Evolutionary conservation across 306 rosid species (phyloP).

Genomic region (Delonix regia): DNA sequence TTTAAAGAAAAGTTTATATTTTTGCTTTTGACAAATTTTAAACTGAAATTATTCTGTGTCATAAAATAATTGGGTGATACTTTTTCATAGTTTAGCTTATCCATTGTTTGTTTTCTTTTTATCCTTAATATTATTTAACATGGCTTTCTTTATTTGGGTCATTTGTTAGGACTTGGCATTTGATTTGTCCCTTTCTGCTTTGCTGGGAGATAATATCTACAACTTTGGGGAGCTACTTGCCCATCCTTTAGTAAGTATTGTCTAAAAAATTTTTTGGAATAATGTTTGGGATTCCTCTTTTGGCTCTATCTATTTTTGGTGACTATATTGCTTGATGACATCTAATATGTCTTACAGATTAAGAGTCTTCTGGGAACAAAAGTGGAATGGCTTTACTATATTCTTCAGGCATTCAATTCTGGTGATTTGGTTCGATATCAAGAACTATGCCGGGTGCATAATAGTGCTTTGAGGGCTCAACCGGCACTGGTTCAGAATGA

Average conservation of each 20-base stretch:
- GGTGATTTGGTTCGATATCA: slow-evolving; percentile 91
- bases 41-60: neutral
- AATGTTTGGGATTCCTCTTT: neutral
- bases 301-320: neutral
- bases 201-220: slow-evolving; percentile 95
- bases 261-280: neutral
- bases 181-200: slow-evolving; percentile 93
- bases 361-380: slow-evolving; percentile 79
- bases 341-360: slow-evolving; percentile 55
- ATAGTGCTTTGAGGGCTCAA: slow-evolving; percentile 83
- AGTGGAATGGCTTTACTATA: slow-evolving; percentile 98
- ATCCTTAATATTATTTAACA: slow-evolving; percentile 14
- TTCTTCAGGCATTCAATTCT: slow-evolving; percentile 87
- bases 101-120: slow-evolving; percentile 23
- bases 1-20: slow-evolving; percentile 24
- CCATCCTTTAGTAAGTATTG: slow-evolving; percentile 86
- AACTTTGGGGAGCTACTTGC: slow-evolving; percentile 98
- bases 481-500: slow-evolving; percentile 92
- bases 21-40: slow-evolving; percentile 8
- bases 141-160: neutral
- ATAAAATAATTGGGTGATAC: neutral
- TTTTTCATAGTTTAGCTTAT: neutral
- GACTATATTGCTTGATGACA: slow-evolving; percentile 18
- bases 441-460: slow-evolving; percentile 85
- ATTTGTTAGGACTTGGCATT: slow-evolving; percentile 82